Conservation (phyloP, 257 asterid genomes). For the Ilex aquifolium region DNA sequence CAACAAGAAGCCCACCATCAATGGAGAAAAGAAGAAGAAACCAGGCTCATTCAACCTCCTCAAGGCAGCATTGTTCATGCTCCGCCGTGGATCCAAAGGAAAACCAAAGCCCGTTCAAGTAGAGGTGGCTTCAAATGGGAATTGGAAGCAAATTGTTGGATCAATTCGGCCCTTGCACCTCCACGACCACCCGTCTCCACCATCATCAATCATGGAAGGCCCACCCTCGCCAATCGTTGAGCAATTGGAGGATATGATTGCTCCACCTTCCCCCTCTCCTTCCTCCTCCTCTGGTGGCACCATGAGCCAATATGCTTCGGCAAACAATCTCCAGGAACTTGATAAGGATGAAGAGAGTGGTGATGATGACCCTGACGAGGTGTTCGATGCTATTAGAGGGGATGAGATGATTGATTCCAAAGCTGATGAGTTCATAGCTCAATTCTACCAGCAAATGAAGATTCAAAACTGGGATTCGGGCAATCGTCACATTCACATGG, state of each 20-base stretch:
- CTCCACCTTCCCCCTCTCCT: slow-evolving; percentile 13
- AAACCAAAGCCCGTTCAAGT: background rate
- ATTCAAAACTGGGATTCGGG: slow-evolving; percentile 17
- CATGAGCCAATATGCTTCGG: slow-evolving; percentile 41
- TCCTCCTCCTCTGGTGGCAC: slow-evolving; percentile 24
- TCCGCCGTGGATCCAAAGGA: slow-evolving; percentile 30
- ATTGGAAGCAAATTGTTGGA: slow-evolving; percentile 62
- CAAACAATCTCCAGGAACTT: slow-evolving; percentile 14
- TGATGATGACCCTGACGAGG: slow-evolving; percentile 41
- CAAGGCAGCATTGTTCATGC: slow-evolving; percentile 39
- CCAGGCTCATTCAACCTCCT: slow-evolving; percentile 47
- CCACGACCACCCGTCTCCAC: slow-evolving; percentile 38
- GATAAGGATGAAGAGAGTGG: background rate
- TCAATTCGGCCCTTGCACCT: slow-evolving; percentile 70
- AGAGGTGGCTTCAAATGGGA: slow-evolving; percentile 16
- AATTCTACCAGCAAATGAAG: slow-evolving; percentile 45
- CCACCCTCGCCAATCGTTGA: background rate
- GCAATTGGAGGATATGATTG: background rate
- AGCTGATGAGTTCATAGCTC: slow-evolving; percentile 65
- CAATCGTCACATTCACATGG: background rate
- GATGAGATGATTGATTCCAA: slow-evolving; percentile 62
- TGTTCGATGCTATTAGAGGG: slow-evolving; percentile 48
- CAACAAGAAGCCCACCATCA: background rate
- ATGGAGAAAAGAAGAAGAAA: slow-evolving; percentile 24
- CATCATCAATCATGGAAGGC: slow-evolving; percentile 1